Evolutionary conservation across 805 yeast genomes (phyloP), one percentile per base, ranked within the genome.

Genomic region (Lachancea nothofagi): DNA sequence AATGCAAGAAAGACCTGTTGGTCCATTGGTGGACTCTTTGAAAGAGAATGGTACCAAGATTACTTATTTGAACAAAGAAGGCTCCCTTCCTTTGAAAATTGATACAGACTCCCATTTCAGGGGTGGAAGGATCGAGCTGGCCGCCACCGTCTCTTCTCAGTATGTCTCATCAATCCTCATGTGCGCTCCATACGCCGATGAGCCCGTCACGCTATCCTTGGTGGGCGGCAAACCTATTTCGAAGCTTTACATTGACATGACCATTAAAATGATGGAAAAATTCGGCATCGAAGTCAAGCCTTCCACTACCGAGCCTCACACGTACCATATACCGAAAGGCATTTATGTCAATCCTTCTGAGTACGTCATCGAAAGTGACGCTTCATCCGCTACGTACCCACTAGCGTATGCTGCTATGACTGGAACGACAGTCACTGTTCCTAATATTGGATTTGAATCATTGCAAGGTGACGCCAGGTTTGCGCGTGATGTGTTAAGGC

Each of bases 221-320:
- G 89, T 84, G 15, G 98, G 97, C 23, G 98, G 98, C 28, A 89
- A 89, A 62, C 98, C 98, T 49, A 86, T 93, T 45, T 90, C 97
- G 10, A 94, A 87, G 61, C 72, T 90, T 51, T 93, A 93, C 71
- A 88, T 93, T 48, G 96, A 89, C 57, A 93, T 93, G 98, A 93
- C 98, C 3, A 83, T 89, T 46, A 79, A 81, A 40, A 85, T 93
- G 95, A 93, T 93, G 98, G 76, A 74, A 35, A 71, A 82, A 15
- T 93, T 93, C 59, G 97, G 98, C 41, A 71, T 93, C 36, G 61
- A 66, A 12, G 98, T 93, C 7, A 70, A 72, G 24, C 75, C 74
- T 49, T 82, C 94, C 3, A 57, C 68, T 6, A 72, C 82, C 23
- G 90, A 86, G 59, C 79, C 74, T 22, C 76, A 85, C 69, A 87